Percentiles rank a stretch among this genome's conserved stretches.
These are phyloP conservation scores for Vickermania ingenoplastis DNA, from an alignment of 208 protist genomes.

Conservation along the genomic window DNA sequence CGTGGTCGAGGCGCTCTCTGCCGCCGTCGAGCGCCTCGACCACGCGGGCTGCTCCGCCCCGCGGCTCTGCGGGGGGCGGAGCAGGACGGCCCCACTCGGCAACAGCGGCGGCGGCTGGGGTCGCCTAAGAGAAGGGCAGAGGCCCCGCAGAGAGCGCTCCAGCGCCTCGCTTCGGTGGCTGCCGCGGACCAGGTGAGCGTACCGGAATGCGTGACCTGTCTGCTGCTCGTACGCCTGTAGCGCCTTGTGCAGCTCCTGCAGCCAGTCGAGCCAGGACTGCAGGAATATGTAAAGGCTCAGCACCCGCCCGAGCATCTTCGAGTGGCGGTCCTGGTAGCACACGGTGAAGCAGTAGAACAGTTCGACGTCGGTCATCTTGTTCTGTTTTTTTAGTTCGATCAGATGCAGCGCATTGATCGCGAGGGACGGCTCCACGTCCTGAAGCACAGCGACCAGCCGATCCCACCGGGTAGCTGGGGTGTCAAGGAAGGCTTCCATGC, in stretches of 20 bases:
- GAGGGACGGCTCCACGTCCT: constrained; percentile 32
- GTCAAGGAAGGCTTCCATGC: constrained; percentile 6
- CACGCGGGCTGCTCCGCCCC: neutral
- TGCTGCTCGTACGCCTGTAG: neutral
- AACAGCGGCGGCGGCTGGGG: neutral
- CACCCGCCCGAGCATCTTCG: constrained; percentile 12
- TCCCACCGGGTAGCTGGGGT: constrained; percentile 39
- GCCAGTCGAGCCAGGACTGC: constrained; percentile 33
- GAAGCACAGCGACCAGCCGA: constrained; percentile 31
- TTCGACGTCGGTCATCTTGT: constrained; percentile 27
- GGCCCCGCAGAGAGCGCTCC: neutral
- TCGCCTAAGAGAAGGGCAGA: neutral
- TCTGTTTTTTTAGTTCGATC: constrained; percentile 26
- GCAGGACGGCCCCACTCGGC: neutral
- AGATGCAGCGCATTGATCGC: constrained; percentile 41
- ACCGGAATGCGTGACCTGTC: neutral
- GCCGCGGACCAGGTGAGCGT: neutral
- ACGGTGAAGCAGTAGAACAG: constrained; percentile 31
- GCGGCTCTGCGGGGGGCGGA: neutral
- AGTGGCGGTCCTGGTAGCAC: constrained; percentile 26
- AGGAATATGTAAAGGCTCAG: constrained; percentile 35
- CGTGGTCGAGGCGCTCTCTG: neutral
- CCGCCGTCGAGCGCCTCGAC: neutral
- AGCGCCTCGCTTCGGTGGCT: neutral
- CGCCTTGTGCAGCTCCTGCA: constrained; percentile 9